phyloP scores from a whole-genome alignment of 2,329 filamentous ascomycete genomes.

The Acephala macrosclerotiorum region DNA sequence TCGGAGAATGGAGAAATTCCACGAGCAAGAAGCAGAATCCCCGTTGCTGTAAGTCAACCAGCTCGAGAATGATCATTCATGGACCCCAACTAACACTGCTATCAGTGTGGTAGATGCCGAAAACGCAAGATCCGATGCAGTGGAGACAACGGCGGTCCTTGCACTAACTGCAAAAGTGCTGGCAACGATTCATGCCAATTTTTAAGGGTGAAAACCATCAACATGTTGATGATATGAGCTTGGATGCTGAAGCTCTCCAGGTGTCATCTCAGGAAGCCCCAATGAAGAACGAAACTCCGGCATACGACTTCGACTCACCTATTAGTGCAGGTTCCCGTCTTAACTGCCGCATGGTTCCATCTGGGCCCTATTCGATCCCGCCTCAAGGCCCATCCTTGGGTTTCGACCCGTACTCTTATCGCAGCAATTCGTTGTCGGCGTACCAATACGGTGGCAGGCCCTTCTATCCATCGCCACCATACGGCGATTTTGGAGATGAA shows the following conservation, averaged over 20 bases:
- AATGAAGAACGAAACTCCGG: slow-evolving; percentile 37
- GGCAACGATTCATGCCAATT: slow-evolving; percentile 78
- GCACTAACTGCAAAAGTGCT: slow-evolving; percentile 81
- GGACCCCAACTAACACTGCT: slow-evolving; percentile 14
- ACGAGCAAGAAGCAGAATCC: slow-evolving; percentile 52
- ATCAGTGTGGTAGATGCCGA: slow-evolving; percentile 85
- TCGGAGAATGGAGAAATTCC: slow-evolving; percentile 36
- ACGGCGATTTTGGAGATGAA: slow-evolving; percentile 37
- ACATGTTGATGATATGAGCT: slow-evolving; percentile 8
- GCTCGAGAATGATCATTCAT: neutral
- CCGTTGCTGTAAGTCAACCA: slow-evolving; percentile 53
- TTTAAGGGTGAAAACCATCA: slow-evolving; percentile 69
- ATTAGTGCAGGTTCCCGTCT: slow-evolving; percentile 34
- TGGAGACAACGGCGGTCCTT: slow-evolving; percentile 81
- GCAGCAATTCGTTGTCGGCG: slow-evolving; percentile 28
- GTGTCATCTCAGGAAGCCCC: slow-evolving; percentile 39
- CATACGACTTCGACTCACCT: slow-evolving; percentile 35
- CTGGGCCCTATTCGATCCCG: slow-evolving; percentile 31
- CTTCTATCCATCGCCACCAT: slow-evolving; percentile 32
- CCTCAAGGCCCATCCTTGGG: slow-evolving; percentile 22
- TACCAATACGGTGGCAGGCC: slow-evolving; percentile 33
- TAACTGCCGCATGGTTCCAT: slow-evolving; percentile 35
- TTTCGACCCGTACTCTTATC: slow-evolving; percentile 31
- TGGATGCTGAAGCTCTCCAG: slow-evolving; percentile 27
- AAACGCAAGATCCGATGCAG: slow-evolving; percentile 96